Conservation (phyloP, 2,329 filamentous ascomycete genomes). For the Dactylellina sp. region DNA sequence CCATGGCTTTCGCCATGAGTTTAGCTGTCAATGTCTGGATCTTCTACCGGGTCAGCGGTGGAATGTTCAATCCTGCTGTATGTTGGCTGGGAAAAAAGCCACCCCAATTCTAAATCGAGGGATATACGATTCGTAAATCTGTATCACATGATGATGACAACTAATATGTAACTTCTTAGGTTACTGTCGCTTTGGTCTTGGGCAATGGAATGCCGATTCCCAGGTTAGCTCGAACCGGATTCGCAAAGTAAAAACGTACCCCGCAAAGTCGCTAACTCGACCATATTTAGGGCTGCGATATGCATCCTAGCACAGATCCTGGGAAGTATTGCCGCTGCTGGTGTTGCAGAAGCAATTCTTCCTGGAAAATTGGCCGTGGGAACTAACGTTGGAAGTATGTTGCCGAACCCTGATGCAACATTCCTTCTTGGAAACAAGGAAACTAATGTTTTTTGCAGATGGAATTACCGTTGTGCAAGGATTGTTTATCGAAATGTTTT, state of each 20-base stretch:
- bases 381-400: slow-evolving; percentile 68
- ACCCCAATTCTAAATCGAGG: too few relatives aligned
- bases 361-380: slow-evolving; percentile 70
- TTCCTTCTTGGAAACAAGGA: background rate
- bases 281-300: slow-evolving; percentile 34
- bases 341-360: slow-evolving; percentile 70
- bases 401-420: background rate
- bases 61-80: slow-evolving; percentile 64
- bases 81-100: too few relatives aligned
- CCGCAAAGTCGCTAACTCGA: slow-evolving; percentile 19
- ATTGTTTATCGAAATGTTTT: slow-evolving; percentile 75
- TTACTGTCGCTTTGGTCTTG: slow-evolving; percentile 45
- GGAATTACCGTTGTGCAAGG: slow-evolving; percentile 63
- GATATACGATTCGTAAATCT: too few relatives aligned
- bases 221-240: slow-evolving; percentile 22
- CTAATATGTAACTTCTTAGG: slow-evolving; percentile 7
- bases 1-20: slow-evolving; percentile 67
- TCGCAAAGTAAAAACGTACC: slow-evolving; percentile 9
- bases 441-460: slow-evolving; percentile 19
- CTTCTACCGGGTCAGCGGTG: slow-evolving; percentile 69
- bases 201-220: slow-evolving; percentile 41
- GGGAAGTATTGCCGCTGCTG: slow-evolving; percentile 71
- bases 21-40: slow-evolving; percentile 70
- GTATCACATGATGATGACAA: too few relatives aligned
- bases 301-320: slow-evolving; percentile 66